A percentile compares a stretch with the other conserved stretches of the same genome.
phyloP scores from a whole-genome alignment of 306 rosid species.

The Inga oerstediana region DNA sequence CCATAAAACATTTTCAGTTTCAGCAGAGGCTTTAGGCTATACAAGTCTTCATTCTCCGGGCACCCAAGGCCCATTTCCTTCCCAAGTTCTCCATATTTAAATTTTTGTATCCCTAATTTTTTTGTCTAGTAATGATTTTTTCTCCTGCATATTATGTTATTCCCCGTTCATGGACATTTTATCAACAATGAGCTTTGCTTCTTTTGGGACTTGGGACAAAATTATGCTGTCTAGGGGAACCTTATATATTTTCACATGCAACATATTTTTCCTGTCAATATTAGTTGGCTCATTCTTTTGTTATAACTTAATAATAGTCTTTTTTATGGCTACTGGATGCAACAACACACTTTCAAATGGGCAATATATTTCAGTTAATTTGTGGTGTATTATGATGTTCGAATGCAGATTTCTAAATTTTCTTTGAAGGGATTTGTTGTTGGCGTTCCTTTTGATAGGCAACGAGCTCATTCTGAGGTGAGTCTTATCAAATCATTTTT shows the following conservation, averaged over 20 bases:
- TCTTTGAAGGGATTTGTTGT: conserved; percentile 73
- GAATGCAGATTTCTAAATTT: conserved; percentile 63
- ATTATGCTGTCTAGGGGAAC: background rate
- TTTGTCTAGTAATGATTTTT: background rate
- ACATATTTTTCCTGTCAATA: background rate
- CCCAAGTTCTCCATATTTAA: background rate
- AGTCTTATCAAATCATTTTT: conserved; percentile 33
- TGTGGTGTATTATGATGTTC: conserved; percentile 23
- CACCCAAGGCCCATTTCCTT: conserved; percentile 6
- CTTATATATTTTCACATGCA: background rate
- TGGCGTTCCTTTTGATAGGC: conserved; percentile 57
- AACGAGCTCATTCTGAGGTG: conserved; percentile 44
- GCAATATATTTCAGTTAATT: conserved; percentile 2
- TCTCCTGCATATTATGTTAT: background rate
- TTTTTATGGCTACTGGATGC: background rate
- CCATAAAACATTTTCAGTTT: background rate
- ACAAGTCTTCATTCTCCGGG: conserved; percentile 11
- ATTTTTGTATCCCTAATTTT: background rate
- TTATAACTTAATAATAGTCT: background rate
- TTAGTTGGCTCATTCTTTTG: background rate
- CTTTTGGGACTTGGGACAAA: background rate
- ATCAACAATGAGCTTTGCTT: background rate
- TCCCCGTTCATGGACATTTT: background rate
- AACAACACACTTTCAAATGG: background rate
- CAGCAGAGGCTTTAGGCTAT: conserved; percentile 7